Percentiles rank a stretch among this genome's conserved stretches.
These are phyloP conservation scores for Beta macrorhiza DNA, from an alignment of 179 eudicot species.

Conservation along the genomic window DNA sequence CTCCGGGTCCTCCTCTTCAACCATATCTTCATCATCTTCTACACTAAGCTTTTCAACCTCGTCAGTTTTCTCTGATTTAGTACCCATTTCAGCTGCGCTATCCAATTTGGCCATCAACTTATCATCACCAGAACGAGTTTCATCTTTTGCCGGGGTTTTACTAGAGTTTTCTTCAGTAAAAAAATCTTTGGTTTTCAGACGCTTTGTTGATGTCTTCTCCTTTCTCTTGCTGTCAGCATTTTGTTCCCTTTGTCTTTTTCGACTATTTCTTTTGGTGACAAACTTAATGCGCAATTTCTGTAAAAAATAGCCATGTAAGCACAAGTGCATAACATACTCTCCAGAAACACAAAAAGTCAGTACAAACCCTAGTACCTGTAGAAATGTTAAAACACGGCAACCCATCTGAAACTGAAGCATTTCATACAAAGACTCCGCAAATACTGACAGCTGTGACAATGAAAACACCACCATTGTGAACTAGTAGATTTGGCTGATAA, in stretches of 20 bases:
- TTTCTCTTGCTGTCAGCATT: slow-evolving; percentile 42
- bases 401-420: slow-evolving; percentile 98
- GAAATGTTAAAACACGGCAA: slow-evolving; percentile 60
- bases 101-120: slow-evolving; percentile 37
- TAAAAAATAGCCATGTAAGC: neutral
- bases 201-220: slow-evolving; percentile 55
- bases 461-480: slow-evolving; percentile 2
- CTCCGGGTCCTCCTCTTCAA: slow-evolving; percentile 57
- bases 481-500: neutral
- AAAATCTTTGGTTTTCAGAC: slow-evolving; percentile 45
- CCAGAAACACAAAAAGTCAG: slow-evolving; percentile 16
- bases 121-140: slow-evolving; percentile 37
- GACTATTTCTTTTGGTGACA: slow-evolving; percentile 60
- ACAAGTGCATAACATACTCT: neutral
- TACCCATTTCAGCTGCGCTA: slow-evolving; percentile 17
- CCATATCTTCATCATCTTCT: slow-evolving; percentile 39
- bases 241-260: slow-evolving; percentile 78
- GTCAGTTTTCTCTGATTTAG: slow-evolving; percentile 19
- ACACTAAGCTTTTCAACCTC: slow-evolving; percentile 23
- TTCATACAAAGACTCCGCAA: slow-evolving; percentile 89
- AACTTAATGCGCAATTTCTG: slow-evolving; percentile 78
- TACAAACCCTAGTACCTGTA: slow-evolving; percentile 54
- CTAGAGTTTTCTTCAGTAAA: slow-evolving; percentile 36
- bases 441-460: slow-evolving; percentile 66
- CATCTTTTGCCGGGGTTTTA: slow-evolving; percentile 45